These are phyloP conservation scores for Cryptosporidium meleagridis DNA, from an alignment of 169 alveolate genomes.

Conservation along the genomic window DNA sequence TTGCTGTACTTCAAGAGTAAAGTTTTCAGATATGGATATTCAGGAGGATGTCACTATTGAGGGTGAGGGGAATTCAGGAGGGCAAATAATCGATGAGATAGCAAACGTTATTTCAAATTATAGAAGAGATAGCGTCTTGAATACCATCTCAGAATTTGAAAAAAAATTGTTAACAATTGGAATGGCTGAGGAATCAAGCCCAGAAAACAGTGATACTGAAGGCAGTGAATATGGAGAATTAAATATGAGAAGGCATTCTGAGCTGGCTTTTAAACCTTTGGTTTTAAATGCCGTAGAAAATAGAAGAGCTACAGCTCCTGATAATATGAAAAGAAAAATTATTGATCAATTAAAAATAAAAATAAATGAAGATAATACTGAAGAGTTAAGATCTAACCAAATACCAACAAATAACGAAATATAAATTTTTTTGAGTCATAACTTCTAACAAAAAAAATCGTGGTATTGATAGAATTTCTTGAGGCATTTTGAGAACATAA, in stretches of 20 bases:
- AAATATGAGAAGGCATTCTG: constrained; percentile 43
- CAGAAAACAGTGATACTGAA: constrained; percentile 37
- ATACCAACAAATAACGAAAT: background rate
- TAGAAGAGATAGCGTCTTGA: constrained; percentile 63
- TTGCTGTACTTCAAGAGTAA: constrained; percentile 65
- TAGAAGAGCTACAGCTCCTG: constrained; percentile 68
- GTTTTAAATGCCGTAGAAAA: background rate
- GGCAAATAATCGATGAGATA: constrained; percentile 26
- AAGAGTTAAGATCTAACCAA: background rate
- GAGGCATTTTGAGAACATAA: too few relatives aligned
- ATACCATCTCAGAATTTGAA: constrained; percentile 62
- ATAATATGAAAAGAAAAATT: background rate
- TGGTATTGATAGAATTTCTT: background rate
- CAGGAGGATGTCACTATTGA: background rate
- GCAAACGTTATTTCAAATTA: constrained; percentile 19
- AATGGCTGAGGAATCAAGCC: constrained; percentile 23
- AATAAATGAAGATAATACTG: constrained; percentile 32
- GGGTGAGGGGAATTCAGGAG: background rate
- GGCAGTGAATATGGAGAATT: constrained; percentile 19
- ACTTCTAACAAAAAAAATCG: background rate
- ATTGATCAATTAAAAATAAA: constrained; percentile 10
- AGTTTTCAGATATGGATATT: constrained; percentile 7
- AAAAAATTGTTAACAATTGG: constrained; percentile 57
- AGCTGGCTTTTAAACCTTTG: constrained; percentile 21
- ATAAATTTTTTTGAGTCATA: background rate